phyloP scores from a whole-genome alignment of 768 basidiomycete genomes.

The Leccinum olivaceopallidum region DNA sequence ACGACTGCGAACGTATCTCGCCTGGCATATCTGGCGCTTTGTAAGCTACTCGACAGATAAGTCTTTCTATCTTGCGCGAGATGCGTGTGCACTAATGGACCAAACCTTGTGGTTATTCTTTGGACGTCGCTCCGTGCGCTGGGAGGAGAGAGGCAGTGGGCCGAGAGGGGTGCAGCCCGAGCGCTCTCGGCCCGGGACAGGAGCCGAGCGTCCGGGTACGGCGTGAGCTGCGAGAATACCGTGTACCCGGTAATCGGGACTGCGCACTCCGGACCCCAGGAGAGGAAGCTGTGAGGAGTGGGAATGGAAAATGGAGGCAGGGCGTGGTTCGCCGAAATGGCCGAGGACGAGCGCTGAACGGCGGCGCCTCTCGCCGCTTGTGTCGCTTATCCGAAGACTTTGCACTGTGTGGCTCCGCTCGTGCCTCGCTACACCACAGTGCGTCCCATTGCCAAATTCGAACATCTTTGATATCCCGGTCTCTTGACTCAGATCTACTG shows the following conservation, averaged over 20 bases:
- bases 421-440: too few relatives aligned
- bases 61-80: neutral
- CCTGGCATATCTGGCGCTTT: too few relatives aligned
- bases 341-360: too few relatives aligned
- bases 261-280: neutral
- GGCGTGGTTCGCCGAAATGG: neutral
- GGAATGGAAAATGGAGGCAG: neutral
- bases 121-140: neutral
- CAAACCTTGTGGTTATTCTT: conserved; percentile 2
- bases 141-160: neutral
- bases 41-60: neutral
- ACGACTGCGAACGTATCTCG: conserved; percentile 2
- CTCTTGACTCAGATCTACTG: neutral
- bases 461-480: neutral
- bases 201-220: too few relatives aligned
- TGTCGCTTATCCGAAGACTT: neutral
- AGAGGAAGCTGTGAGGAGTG: neutral
- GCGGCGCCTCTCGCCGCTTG: neutral
- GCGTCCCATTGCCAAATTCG: too few relatives aligned
- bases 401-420: too few relatives aligned
- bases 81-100: conserved; percentile 6
- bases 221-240: neutral
- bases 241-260: neutral
- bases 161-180: too few relatives aligned
- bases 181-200: too few relatives aligned